Percentiles rank a stretch among this genome's conserved stretches.
Evolutionary conservation across 2,329 filamentous ascomycete genomes (phyloP).

Genomic region (Botrytis hyacinthi): DNA sequence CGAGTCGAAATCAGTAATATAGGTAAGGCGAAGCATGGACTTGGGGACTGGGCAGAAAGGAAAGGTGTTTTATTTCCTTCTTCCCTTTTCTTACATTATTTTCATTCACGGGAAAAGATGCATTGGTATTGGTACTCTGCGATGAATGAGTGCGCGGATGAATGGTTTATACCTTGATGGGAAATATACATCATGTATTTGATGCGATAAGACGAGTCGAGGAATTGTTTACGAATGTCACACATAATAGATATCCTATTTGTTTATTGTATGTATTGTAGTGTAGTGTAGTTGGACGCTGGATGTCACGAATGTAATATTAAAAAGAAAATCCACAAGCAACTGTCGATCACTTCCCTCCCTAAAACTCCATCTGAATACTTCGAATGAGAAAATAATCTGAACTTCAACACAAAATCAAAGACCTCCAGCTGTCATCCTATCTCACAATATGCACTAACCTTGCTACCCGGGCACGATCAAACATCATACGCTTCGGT

Average conservation of each 20-base stretch:
- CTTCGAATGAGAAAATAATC: background rate
- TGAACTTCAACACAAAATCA: background rate
- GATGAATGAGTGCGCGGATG: background rate
- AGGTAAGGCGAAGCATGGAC: background rate
- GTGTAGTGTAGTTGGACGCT: background rate
- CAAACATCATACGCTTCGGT: background rate
- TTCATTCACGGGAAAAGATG: background rate
- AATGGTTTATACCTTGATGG: background rate
- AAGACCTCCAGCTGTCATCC: background rate
- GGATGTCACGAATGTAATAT: background rate
- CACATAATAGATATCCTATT: background rate
- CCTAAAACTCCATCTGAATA: background rate
- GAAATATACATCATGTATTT: background rate
- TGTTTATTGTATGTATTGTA: background rate
- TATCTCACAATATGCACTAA: background rate
- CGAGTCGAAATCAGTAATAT: background rate
- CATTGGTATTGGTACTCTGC: background rate
- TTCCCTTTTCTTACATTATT: background rate
- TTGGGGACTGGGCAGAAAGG: background rate
- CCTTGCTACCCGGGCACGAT: background rate
- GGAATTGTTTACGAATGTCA: background rate
- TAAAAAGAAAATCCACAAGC: background rate
- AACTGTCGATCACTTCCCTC: background rate
- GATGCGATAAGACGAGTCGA: background rate
- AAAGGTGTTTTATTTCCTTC: conserved; percentile 6